Conservation (phyloP, 768 basidiomycete species). For the Phanerochaete sordida region DNA sequence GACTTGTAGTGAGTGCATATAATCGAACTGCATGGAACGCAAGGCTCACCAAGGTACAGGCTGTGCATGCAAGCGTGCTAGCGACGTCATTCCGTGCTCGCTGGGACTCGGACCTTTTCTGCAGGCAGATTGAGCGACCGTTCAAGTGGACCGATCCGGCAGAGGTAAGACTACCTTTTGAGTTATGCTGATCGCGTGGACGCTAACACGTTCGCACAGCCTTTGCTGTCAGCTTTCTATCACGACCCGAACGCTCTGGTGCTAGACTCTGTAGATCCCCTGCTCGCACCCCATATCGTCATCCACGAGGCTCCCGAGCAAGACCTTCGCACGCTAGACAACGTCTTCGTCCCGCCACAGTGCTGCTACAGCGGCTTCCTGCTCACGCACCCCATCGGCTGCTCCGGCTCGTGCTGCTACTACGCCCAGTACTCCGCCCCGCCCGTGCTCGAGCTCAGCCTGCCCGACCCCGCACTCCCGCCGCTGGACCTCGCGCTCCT, state of each 20-base stretch:
- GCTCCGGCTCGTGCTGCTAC: neutral
- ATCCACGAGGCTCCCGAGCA: slow-evolving; percentile 17
- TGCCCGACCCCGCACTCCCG: neutral
- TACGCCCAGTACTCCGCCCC: neutral
- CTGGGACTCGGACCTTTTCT: slow-evolving; percentile 32
- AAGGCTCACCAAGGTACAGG: neutral
- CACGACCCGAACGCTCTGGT: slow-evolving; percentile 32
- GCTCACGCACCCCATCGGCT: neutral
- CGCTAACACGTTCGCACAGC: slow-evolving; percentile 18
- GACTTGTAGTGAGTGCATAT: slow-evolving; percentile 33
- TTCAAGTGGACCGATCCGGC: slow-evolving; percentile 53
- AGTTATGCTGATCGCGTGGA: neutral
- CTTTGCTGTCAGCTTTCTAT: slow-evolving; percentile 28
- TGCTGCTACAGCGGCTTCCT: neutral
- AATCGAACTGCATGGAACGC: neutral
- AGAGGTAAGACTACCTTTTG: slow-evolving; percentile 32
- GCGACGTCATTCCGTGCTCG: slow-evolving; percentile 36
- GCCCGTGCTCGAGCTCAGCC: neutral
- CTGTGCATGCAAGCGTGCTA: slow-evolving; percentile 30
- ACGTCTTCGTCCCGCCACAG: slow-evolving; percentile 12
- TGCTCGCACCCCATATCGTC: slow-evolving; percentile 19
- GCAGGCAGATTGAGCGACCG: slow-evolving; percentile 33
- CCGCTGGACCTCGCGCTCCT: neutral
- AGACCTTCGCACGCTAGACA: slow-evolving; percentile 7
- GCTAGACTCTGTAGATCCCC: slow-evolving; percentile 40